Evolutionary conservation across 306 rosid species (phyloP).

Genomic region (Medicago truncatula): DNA sequence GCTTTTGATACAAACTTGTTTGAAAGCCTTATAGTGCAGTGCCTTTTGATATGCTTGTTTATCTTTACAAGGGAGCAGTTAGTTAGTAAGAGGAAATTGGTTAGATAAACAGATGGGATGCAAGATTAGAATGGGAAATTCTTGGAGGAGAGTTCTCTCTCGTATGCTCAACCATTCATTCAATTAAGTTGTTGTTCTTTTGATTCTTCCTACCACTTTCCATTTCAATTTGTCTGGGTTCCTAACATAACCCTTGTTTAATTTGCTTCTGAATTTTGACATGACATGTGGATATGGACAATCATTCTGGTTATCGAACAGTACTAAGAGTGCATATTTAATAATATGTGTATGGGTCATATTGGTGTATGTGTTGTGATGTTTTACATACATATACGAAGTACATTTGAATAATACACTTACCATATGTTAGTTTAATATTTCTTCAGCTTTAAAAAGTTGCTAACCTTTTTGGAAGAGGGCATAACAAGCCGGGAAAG

Average conservation of each 20-base stretch:
- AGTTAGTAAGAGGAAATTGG: conserved; percentile 13
- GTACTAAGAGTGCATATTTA: conserved; percentile 24
- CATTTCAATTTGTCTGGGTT: background rate
- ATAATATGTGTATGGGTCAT: conserved; percentile 14
- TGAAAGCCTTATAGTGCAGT: conserved; percentile 2
- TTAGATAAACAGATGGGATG: background rate
- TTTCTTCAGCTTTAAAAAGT: conserved; percentile 74
- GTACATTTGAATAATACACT: conserved; percentile 22
- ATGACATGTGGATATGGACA: conserved; percentile 15
- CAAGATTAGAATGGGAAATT: background rate
- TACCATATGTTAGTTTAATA: conserved; percentile 43
- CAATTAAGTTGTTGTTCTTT: conserved; percentile 17
- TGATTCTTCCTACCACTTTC: background rate
- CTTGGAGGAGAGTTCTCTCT: conserved; percentile 1
- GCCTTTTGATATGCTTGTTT: background rate
- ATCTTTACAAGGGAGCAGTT: background rate
- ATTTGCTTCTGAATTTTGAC: conserved; percentile 14
- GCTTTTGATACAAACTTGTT: background rate
- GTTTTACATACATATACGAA: background rate
- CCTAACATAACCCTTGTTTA: background rate
- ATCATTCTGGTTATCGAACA: conserved; percentile 20
- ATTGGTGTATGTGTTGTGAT: conserved; percentile 3
- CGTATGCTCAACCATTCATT: background rate
- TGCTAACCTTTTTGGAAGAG: conserved; percentile 65
- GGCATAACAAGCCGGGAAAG: conserved; percentile 54